A percentile compares a stretch with the other conserved stretches of the same genome.
Conservation (phyloP, 495 filamentous ascomycete genomes). For the Penicillium paxilli region DNA sequence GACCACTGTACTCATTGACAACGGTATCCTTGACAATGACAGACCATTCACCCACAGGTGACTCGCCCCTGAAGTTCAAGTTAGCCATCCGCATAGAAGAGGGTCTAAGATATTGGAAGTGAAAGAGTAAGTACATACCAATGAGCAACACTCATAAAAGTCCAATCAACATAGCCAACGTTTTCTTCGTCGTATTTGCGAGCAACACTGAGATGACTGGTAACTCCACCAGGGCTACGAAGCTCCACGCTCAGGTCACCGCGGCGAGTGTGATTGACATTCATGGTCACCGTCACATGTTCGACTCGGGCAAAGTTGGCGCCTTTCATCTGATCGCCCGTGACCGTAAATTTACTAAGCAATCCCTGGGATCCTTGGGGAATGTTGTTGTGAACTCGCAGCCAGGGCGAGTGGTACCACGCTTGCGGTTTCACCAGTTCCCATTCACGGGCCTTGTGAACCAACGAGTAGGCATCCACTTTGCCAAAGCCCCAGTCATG, state of each 20-base stretch:
- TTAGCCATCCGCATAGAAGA: constrained; percentile 4
- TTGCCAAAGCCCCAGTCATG: constrained; percentile 96
- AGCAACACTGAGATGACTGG: constrained; percentile 79
- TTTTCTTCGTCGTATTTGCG: constrained; percentile 62
- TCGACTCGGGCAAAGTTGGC: constrained; percentile 87
- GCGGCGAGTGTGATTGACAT: constrained; percentile 78
- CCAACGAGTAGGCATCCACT: constrained; percentile 80
- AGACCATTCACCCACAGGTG: constrained; percentile 84
- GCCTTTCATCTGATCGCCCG: constrained; percentile 66
- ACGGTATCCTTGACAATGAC: constrained; percentile 84
- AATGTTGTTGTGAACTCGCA: constrained; percentile 81
- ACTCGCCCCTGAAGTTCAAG: constrained; percentile 69
- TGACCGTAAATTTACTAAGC: constrained; percentile 75
- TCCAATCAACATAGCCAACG: constrained; percentile 91
- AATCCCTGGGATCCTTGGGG: constrained; percentile 85
- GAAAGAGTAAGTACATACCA: constrained; percentile 74
- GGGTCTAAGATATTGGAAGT: neutral
- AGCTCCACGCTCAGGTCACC: constrained; percentile 94
- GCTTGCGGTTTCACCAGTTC: constrained; percentile 93
- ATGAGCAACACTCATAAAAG: constrained; percentile 96
- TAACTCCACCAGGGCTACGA: constrained; percentile 75
- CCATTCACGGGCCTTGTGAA: constrained; percentile 84
- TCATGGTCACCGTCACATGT: constrained; percentile 98
- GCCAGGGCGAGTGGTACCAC: constrained; percentile 91
- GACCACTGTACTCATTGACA: constrained; percentile 73